phyloP scores from a whole-genome alignment of 2,329 filamentous ascomycete species.

The Fusarium vanettenii region DNA sequence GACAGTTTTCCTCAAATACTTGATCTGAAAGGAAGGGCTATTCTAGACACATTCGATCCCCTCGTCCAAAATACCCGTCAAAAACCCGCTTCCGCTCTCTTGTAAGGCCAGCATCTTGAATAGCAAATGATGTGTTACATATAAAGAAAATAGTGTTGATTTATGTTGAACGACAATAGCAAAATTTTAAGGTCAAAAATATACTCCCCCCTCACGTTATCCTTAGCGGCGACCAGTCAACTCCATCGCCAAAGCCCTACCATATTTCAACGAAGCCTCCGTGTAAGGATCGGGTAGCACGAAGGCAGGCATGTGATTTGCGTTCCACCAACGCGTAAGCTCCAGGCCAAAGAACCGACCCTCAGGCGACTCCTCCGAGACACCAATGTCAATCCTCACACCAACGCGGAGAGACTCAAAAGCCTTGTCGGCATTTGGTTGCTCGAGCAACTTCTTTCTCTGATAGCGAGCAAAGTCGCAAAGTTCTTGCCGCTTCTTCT shows the following conservation, averaged over 20 bases:
- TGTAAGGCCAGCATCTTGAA: neutral
- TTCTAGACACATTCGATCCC: neutral
- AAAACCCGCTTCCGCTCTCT: neutral
- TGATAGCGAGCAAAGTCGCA: neutral
- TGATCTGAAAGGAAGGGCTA: neutral
- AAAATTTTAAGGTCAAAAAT: neutral
- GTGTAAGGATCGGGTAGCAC: neutral
- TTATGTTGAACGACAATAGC: neutral
- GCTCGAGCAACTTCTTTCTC: neutral
- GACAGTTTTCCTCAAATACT: slow-evolving; percentile 35
- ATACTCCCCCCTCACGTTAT: neutral
- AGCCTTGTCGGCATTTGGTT: neutral
- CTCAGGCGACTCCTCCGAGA: neutral
- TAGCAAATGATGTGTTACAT: neutral
- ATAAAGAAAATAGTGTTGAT: neutral
- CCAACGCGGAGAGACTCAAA: neutral
- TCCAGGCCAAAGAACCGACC: slow-evolving; percentile 1
- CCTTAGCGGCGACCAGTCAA: neutral
- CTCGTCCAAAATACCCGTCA: neutral
- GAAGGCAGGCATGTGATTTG: neutral
- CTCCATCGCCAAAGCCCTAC: neutral
- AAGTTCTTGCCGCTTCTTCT: neutral
- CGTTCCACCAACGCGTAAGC: neutral
- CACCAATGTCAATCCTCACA: neutral
- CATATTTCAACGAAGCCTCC: neutral